Conservation (phyloP, 2,329 filamentous ascomycete species). For the Aspergillus niger region DNA sequence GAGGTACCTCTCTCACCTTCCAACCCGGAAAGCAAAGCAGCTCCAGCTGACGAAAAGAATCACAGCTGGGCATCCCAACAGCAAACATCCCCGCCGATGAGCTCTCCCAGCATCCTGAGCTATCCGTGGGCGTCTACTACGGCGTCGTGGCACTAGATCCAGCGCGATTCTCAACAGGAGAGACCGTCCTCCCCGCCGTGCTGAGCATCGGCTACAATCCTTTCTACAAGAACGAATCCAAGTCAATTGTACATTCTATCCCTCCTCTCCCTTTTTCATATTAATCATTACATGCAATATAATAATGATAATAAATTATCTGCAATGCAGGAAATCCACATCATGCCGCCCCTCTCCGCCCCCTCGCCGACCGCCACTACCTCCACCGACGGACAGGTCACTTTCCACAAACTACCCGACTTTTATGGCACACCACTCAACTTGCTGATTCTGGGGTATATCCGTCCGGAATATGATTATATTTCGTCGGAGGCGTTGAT, state of each 20-base stretch:
- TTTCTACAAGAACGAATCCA: slow-evolving; percentile 88
- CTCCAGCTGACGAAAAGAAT: background rate
- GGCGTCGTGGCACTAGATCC: slow-evolving; percentile 77
- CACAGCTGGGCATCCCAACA: slow-evolving; percentile 88
- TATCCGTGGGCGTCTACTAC: slow-evolving; percentile 86
- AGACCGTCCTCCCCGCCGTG: slow-evolving; percentile 74
- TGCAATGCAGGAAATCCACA: slow-evolving; percentile 69
- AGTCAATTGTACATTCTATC: slow-evolving; percentile 62
- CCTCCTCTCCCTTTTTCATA: background rate
- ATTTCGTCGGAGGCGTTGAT: slow-evolving; percentile 78
- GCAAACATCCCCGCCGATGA: slow-evolving; percentile 76
- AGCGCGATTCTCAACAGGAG: slow-evolving; percentile 29
- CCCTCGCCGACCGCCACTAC: slow-evolving; percentile 37
- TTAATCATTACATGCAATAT: too few relatives aligned
- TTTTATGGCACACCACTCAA: slow-evolving; percentile 85
- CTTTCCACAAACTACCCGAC: slow-evolving; percentile 57
- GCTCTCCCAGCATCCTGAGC: slow-evolving; percentile 63
- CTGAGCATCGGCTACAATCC: slow-evolving; percentile 97
- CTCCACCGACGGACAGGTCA: slow-evolving; percentile 26
- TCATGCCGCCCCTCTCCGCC: slow-evolving; percentile 70
- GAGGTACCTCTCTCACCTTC: slow-evolving; percentile 58
- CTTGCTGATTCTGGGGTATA: slow-evolving; percentile 79
- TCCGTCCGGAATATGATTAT: slow-evolving; percentile 89
- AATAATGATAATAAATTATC: too few relatives aligned
- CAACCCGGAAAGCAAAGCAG: too few relatives aligned